phyloP scores from a whole-genome alignment of 2,329 filamentous ascomycete genomes.

The Scytalidium lignicola region DNA sequence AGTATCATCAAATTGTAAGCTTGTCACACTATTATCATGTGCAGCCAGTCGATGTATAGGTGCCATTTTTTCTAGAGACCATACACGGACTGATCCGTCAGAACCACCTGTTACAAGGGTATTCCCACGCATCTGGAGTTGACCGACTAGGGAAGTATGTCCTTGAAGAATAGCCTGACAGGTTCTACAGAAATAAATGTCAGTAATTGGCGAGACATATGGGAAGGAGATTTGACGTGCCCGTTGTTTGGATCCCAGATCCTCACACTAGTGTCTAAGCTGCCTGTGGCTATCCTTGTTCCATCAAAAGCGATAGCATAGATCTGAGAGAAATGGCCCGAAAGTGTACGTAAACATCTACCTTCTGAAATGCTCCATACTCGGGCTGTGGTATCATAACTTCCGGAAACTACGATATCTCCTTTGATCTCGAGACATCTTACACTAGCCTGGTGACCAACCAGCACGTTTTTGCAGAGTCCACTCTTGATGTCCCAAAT shows the following conservation, averaged over 20 bases:
- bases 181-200: slow-evolving; percentile 42
- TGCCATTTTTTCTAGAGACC: slow-evolving; percentile 86
- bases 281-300: slow-evolving; percentile 86
- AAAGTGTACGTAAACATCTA: slow-evolving; percentile 81
- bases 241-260: slow-evolving; percentile 93
- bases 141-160: slow-evolving; percentile 93
- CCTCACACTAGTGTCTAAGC: slow-evolving; percentile 90
- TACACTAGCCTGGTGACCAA: slow-evolving; percentile 93
- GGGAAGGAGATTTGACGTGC: slow-evolving; percentile 46
- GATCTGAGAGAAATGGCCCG: slow-evolving; percentile 96
- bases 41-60: slow-evolving; percentile 92
- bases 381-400: slow-evolving; percentile 93
- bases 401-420: slow-evolving; percentile 95
- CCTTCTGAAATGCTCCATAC: slow-evolving; percentile 98
- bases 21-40: slow-evolving; percentile 97
- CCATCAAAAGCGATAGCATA: slow-evolving; percentile 98
- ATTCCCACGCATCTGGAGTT: slow-evolving; percentile 91
- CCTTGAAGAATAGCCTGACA: slow-evolving; percentile 88
- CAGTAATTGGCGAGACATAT: slow-evolving; percentile 12
- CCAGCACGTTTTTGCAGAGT: slow-evolving; percentile 82
- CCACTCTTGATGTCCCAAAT: slow-evolving; percentile 93
- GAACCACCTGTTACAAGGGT: slow-evolving; percentile 94
- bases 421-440: slow-evolving; percentile 93
- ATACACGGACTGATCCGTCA: slow-evolving; percentile 92
- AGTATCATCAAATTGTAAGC: slow-evolving; percentile 92